A percentile compares a stretch with the other conserved stretches of the same genome.
phyloP scores from a whole-genome alignment of 2,329 filamentous ascomycete species.

The Blumeria graminis region DNA sequence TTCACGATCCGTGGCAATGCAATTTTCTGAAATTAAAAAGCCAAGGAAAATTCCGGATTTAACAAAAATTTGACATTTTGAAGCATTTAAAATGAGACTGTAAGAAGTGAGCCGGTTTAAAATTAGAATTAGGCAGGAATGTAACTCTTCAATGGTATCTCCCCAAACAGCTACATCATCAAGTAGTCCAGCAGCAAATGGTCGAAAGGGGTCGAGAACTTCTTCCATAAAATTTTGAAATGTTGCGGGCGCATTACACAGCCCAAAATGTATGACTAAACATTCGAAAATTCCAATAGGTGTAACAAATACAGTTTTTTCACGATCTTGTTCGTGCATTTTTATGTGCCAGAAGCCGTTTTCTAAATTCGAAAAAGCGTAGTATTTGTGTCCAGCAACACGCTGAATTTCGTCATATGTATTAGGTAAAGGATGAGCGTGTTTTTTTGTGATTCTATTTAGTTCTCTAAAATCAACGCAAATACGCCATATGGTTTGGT shows the following conservation, averaged over 20 bases:
- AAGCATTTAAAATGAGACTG: too few species aligned
- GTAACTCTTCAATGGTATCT: not conserved
- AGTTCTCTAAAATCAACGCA: not conserved
- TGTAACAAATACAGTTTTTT: too few species aligned
- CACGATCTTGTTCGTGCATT: too few species aligned
- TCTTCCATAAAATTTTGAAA: not conserved
- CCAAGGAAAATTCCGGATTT: not conserved
- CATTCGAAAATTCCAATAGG: too few species aligned
- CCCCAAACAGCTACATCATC: not conserved
- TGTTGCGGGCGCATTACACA: too few species aligned
- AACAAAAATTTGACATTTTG: not conserved
- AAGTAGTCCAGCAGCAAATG: not conserved
- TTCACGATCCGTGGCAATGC: not conserved
- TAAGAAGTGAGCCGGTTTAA: not conserved
- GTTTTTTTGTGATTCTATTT: too few species aligned
- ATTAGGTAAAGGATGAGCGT: too few species aligned
- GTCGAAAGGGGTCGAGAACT: not conserved
- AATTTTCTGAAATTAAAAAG: not conserved
- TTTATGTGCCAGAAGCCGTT: too few species aligned
- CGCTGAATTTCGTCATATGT: too few species aligned
- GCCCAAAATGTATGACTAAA: too few species aligned
- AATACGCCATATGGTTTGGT: not conserved
- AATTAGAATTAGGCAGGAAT: not conserved
- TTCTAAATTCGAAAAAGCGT: too few species aligned
- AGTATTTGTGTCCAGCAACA: too few species aligned